These are phyloP conservation scores for Naganishia vishniacii DNA, from an alignment of 768 basidiomycete species.

Conservation along the genomic window DNA sequence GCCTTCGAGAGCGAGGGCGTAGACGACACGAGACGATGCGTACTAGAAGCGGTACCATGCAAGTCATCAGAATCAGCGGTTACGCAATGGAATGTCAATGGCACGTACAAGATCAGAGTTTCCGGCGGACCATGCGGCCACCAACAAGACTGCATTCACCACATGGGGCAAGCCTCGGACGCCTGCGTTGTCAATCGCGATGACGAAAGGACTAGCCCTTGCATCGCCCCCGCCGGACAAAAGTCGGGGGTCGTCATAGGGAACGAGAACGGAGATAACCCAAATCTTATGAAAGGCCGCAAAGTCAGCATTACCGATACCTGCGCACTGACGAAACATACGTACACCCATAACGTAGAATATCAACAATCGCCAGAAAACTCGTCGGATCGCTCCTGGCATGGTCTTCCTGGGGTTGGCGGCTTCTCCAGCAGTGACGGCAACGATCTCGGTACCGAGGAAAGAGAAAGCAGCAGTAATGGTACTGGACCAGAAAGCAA, in stretches of 20 bases:
- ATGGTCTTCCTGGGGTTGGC: conserved; percentile 44
- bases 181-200: conserved; percentile 47
- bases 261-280: conserved; percentile 44
- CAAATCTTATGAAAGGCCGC: conserved; percentile 24
- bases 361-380: conserved; percentile 45
- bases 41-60: conserved; percentile 27
- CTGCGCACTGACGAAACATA: background rate
- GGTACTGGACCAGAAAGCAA: conserved; percentile 46
- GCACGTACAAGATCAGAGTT: conserved; percentile 44
- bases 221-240: conserved; percentile 37
- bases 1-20: conserved; percentile 54
- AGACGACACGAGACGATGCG: conserved; percentile 54
- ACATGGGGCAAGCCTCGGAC: conserved; percentile 47
- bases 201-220: conserved; percentile 48
- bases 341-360: conserved; percentile 43
- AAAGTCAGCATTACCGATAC: background rate
- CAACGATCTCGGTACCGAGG: conserved; percentile 42
- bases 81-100: background rate
- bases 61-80: background rate
- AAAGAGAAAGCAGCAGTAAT: conserved; percentile 43
- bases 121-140: conserved; percentile 49
- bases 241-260: conserved; percentile 40
- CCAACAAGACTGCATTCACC: conserved; percentile 47
- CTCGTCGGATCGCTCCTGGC: conserved; percentile 45
- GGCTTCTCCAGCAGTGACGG: conserved; percentile 32